Conservation (phyloP, 2,329 filamentous ascomycete genomes). For the Exophiala sp. region DNA sequence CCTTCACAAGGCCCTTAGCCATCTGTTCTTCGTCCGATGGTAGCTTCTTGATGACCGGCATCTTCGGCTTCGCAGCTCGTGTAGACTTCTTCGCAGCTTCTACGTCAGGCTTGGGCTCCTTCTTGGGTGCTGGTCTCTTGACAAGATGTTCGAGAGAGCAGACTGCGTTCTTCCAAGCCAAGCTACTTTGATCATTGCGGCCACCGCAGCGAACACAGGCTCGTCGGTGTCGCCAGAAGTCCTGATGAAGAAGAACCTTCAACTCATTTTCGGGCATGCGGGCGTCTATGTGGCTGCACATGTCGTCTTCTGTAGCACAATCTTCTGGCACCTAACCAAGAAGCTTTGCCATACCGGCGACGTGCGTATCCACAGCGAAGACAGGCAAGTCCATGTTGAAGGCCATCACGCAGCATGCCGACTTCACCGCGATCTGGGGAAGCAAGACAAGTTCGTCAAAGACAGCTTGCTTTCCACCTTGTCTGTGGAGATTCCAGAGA, state of each 20-base stretch:
- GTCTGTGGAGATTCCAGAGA: constrained; percentile 13
- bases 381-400: constrained; percentile 61
- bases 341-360: constrained; percentile 61
- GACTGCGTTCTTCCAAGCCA: constrained; percentile 57
- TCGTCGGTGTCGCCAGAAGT: constrained; percentile 62
- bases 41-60: constrained; percentile 1
- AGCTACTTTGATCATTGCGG: constrained; percentile 56
- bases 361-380: constrained; percentile 65
- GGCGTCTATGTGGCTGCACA: constrained; percentile 53
- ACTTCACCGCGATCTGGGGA: constrained; percentile 62
- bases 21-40: constrained; percentile 3
- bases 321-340: constrained; percentile 58
- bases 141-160: constrained; percentile 21
- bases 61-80: not conserved
- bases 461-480: constrained; percentile 21
- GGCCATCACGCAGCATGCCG: constrained; percentile 60
- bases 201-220: constrained; percentile 56
- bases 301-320: constrained; percentile 24
- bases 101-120: not conserved
- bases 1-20: constrained; percentile 9
- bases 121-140: constrained; percentile 1
- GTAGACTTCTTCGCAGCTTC: too few species aligned
- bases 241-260: constrained; percentile 61
- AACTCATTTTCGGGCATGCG: constrained; percentile 54
- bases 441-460: constrained; percentile 22